Evolutionary conservation across 768 basidiomycete species (phyloP).

Genomic region (Phaeotremella fagi): DNA sequence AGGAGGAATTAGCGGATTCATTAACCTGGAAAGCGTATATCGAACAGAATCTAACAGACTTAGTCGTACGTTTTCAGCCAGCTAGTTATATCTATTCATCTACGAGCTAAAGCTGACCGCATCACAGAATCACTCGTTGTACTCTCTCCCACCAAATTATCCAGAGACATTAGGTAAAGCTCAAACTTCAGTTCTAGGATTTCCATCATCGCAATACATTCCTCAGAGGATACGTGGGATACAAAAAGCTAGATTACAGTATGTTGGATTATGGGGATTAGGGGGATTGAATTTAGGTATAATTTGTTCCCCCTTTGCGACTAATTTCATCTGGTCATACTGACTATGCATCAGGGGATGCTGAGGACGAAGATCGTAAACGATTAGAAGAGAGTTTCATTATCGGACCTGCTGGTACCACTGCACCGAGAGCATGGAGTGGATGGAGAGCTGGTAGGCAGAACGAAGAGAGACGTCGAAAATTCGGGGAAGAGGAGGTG

Average conservation of each 20-base stretch:
- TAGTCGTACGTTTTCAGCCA: constrained; percentile 22
- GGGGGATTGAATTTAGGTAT: constrained; percentile 30
- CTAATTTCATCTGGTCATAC: neutral
- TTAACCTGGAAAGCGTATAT: constrained; percentile 34
- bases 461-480: constrained; percentile 20
- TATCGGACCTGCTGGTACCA: constrained; percentile 33
- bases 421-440: constrained; percentile 32
- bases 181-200: constrained; percentile 9
- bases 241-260: constrained; percentile 22
- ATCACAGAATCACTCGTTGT: constrained; percentile 32
- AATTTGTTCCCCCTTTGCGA: no score
- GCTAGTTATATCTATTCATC: no score
- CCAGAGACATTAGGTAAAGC: constrained; percentile 15
- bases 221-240: constrained; percentile 31
- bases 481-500: constrained; percentile 33
- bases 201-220: constrained; percentile 26
- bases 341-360: constrained; percentile 18
- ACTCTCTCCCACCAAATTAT: constrained; percentile 36
- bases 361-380: constrained; percentile 25
- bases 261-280: constrained; percentile 39
- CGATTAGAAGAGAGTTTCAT: constrained; percentile 20
- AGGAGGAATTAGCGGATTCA: constrained; percentile 18
- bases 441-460: constrained; percentile 36
- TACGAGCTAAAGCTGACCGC: constrained; percentile 2
- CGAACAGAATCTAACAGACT: constrained; percentile 30